These are phyloP conservation scores for Epichloe gansuensis DNA, from an alignment of 2,329 filamentous ascomycete species.

Conservation along the genomic window DNA sequence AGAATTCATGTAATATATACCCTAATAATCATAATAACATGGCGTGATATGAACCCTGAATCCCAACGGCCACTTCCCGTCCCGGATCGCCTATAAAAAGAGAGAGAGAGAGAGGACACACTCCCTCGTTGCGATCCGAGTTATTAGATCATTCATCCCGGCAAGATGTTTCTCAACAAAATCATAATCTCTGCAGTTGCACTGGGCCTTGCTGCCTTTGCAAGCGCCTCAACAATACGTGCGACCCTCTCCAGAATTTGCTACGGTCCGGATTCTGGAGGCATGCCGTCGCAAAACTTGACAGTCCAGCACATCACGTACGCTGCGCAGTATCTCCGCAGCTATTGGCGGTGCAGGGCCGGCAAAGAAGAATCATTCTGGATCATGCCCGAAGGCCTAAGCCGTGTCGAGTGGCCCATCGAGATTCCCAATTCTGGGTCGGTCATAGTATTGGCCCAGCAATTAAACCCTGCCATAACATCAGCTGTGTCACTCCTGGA, in stretches of 20 bases:
- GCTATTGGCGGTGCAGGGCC: neutral
- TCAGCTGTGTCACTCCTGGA: slow-evolving; percentile 12
- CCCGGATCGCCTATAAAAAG: no score
- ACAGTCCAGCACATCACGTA: neutral
- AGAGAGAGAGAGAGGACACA: no score
- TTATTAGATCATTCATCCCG: no score
- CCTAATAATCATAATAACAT: no score
- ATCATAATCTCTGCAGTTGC: no score
- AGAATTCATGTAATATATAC: no score
- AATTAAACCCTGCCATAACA: slow-evolving; percentile 6
- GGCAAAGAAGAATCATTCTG: slow-evolving; percentile 2
- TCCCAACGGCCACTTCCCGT: no score
- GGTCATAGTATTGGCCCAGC: slow-evolving; percentile 6
- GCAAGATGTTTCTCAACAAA: no score
- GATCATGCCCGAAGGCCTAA: slow-evolving; percentile 7
- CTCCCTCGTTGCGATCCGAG: no score
- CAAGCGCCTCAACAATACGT: neutral
- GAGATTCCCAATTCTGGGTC: neutral
- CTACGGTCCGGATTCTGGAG: slow-evolving; percentile 1
- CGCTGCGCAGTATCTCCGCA: slow-evolving; percentile 3
- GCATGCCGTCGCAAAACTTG: slow-evolving; percentile 1
- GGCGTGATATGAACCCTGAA: no score
- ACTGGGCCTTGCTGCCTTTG: no score
- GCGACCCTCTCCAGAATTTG: slow-evolving; percentile 1
- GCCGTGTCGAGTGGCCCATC: slow-evolving; percentile 11